A percentile compares a stretch with the other conserved stretches of the same genome.
These are phyloP conservation scores for Peniophora sp. DNA, from an alignment of 1,284 basidiomycete genomes.

Conservation along the genomic window DNA sequence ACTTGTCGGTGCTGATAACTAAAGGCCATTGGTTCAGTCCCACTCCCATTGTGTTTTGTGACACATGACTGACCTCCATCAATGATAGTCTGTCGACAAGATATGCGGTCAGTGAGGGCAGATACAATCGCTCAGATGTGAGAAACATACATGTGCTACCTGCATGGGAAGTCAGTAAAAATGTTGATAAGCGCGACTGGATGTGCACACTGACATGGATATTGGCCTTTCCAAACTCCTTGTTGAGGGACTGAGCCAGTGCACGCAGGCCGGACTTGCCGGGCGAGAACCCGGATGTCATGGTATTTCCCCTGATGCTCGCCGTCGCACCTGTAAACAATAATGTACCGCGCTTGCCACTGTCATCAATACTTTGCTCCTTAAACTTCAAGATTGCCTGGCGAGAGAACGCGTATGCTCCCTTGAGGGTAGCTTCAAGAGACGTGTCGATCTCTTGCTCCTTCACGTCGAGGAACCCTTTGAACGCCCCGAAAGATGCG, in stretches of 20 bases:
- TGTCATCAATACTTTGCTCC: conserved; percentile 8
- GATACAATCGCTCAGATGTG: background rate
- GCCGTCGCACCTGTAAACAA: conserved; percentile 25
- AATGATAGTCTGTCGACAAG: background rate
- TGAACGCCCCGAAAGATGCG: conserved; percentile 14
- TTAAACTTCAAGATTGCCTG: conserved; percentile 19
- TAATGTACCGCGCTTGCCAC: conserved; percentile 21
- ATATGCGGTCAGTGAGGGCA: background rate
- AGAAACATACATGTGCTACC: conserved; percentile 9
- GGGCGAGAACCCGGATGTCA: conserved; percentile 21
- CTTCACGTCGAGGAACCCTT: conserved; percentile 20
- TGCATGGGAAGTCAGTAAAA: background rate
- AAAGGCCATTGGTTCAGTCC: background rate
- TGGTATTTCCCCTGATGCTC: conserved; percentile 18
- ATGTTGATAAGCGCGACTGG: background rate
- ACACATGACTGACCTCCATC: background rate
- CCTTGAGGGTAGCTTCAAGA: conserved; percentile 12
- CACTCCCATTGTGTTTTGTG: background rate
- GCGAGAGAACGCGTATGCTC: conserved; percentile 22
- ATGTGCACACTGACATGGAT: conserved; percentile 14
- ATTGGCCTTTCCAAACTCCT: conserved; percentile 23
- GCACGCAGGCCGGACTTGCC: conserved; percentile 24
- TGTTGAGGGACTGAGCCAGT: conserved; percentile 21
- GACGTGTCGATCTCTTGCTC: conserved; percentile 10
- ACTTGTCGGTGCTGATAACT: conserved; percentile 3